A percentile compares a stretch with the other conserved stretches of the same genome.
Evolutionary conservation across 2,329 filamentous ascomycete genomes (phyloP).

Genomic region (Mycosphaerella arachidis): DNA sequence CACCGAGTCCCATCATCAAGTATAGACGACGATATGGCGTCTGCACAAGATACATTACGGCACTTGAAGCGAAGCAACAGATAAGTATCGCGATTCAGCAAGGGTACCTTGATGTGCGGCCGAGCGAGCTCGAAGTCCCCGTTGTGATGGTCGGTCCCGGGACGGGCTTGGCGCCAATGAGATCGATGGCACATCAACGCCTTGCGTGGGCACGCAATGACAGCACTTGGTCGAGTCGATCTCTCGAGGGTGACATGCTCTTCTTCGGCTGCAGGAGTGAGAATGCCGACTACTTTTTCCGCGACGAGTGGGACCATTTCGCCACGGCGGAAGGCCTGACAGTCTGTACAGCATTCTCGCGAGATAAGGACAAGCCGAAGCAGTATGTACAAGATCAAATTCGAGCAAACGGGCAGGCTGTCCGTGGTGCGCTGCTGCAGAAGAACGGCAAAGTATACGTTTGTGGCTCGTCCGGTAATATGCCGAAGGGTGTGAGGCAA

Average conservation of each 20-base stretch:
- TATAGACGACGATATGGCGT: constrained; percentile 86
- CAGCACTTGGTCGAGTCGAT: constrained; percentile 1
- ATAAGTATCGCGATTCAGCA: constrained; percentile 58
- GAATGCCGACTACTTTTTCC: constrained; percentile 74
- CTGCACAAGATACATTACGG: constrained; percentile 79
- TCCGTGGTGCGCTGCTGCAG: constrained; percentile 51
- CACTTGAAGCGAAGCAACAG: constrained; percentile 54
- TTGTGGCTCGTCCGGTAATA: constrained; percentile 61
- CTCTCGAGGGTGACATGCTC: constrained; percentile 47
- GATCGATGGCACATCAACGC: constrained; percentile 74
- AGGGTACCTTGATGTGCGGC: constrained; percentile 48
- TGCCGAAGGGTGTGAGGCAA: constrained; percentile 66
- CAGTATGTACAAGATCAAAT: constrained; percentile 65
- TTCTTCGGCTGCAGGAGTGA: constrained; percentile 82
- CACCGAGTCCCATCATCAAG: constrained; percentile 66
- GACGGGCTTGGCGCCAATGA: constrained; percentile 81
- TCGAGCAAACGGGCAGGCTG: constrained; percentile 44
- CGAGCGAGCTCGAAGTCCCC: constrained; percentile 50
- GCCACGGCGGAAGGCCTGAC: constrained; percentile 43
- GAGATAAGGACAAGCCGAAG: constrained; percentile 60
- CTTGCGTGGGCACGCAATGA: constrained; percentile 35
- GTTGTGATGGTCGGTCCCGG: constrained; percentile 78
- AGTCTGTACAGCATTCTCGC: constrained; percentile 64
- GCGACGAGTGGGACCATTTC: constrained; percentile 63
- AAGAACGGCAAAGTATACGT: constrained; percentile 53